Evolutionary conservation across 371 early-diverging fungal species (phyloP).

Genomic region (Catenaria anguillulae): DNA sequence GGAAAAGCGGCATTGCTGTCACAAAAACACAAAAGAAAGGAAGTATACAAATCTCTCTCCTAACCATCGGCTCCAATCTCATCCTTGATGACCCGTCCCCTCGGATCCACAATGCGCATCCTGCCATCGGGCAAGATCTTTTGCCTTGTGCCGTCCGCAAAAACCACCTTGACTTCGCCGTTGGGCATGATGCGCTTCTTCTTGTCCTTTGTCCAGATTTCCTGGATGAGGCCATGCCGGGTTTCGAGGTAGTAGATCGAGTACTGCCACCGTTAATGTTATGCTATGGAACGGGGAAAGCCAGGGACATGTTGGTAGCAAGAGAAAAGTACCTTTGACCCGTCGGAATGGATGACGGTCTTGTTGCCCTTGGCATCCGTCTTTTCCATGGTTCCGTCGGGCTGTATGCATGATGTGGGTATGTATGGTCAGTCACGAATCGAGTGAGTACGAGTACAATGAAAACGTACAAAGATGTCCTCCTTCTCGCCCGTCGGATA

Average conservation of each 20-base stretch:
- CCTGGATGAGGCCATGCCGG: background rate
- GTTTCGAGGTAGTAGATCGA: background rate
- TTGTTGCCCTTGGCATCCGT: constrained; percentile 6
- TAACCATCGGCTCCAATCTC: too few species aligned
- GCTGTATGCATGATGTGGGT: background rate
- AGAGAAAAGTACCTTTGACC: constrained; percentile 7
- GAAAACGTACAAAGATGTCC: constrained; percentile 6
- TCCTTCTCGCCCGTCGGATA: constrained; percentile 11
- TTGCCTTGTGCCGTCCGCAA: constrained; percentile 7
- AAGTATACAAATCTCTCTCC: too few species aligned
- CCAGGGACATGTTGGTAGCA: background rate
- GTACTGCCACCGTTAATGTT: background rate
- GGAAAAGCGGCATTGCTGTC: too few species aligned
- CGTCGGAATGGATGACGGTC: constrained; percentile 9
- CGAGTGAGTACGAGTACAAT: too few species aligned
- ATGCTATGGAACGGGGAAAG: background rate
- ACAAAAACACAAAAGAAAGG: too few species aligned
- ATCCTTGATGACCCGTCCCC: background rate
- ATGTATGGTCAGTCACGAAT: too few species aligned
- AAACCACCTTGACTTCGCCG: constrained; percentile 2
- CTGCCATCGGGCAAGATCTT: constrained; percentile 8
- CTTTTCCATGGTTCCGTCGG: constrained; percentile 9
- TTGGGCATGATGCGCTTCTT: constrained; percentile 7
- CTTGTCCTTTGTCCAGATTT: constrained; percentile 6
- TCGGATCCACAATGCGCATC: background rate